phyloP scores from a whole-genome alignment of 345 rosid species.

The Gossypium bickii region DNA sequence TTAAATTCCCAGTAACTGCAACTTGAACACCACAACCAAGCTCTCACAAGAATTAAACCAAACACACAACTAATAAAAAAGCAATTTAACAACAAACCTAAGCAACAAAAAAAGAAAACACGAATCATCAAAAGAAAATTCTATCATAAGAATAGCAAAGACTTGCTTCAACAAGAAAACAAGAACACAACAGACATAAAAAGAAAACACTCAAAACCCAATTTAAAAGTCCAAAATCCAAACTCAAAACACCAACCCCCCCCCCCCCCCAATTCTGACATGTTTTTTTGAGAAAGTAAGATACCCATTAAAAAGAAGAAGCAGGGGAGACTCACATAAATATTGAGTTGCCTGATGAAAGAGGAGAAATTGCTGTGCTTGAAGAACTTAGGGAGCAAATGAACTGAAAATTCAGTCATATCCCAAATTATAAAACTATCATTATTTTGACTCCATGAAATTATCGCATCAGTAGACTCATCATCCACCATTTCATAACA shows the following conservation, averaged over 20 bases:
- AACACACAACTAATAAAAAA: background rate
- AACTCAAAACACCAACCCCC: background rate
- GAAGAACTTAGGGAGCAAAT: conserved; percentile 67
- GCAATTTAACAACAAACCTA: background rate
- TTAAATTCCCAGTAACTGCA: background rate
- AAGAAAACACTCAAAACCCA: background rate
- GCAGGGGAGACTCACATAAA: conserved; percentile 52
- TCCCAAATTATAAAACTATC: conserved; percentile 64
- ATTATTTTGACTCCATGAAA: conserved; percentile 52
- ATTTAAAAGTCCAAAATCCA: background rate
- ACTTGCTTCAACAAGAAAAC: background rate
- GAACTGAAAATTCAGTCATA: conserved; percentile 54
- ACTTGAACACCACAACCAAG: background rate
- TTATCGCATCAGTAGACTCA: conserved; percentile 48
- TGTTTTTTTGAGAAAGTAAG: too few relatives aligned
- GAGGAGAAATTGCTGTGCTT: conserved; percentile 79
- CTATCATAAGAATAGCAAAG: background rate
- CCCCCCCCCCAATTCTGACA: background rate
- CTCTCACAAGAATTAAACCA: background rate
- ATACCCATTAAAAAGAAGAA: background rate
- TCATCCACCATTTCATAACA: conserved; percentile 92
- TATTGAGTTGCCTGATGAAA: conserved; percentile 86
- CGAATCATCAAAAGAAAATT: background rate
- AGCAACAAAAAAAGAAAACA: background rate
- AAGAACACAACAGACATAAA: background rate